Conservation (phyloP, 169 alveolate genomes). For the Plasmodium coatneyi region DNA sequence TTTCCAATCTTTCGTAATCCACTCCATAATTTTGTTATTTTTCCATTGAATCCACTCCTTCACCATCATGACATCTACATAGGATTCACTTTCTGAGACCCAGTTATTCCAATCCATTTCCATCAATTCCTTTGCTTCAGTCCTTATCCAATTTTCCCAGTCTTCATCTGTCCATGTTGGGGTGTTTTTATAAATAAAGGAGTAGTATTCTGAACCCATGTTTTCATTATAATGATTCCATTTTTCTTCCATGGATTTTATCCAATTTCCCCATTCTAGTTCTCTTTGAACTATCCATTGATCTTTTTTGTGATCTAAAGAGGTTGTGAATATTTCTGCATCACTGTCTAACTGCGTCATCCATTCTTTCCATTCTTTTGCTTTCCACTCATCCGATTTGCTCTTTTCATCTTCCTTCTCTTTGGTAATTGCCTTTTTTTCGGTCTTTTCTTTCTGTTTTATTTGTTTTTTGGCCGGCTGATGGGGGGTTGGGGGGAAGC, state of each 20-base stretch:
- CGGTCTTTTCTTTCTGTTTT: neutral
- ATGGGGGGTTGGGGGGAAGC: neutral
- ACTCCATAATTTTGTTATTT: neutral
- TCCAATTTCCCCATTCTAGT: neutral
- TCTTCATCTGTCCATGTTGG: neutral
- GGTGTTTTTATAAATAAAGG: neutral
- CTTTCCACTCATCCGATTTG: neutral
- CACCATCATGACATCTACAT: neutral
- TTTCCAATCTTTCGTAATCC: neutral
- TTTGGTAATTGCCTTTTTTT: neutral
- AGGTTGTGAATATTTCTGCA: neutral
- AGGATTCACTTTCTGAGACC: neutral
- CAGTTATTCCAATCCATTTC: neutral
- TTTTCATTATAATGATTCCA: neutral
- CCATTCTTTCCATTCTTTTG: neutral
- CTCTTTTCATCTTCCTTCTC: neutral
- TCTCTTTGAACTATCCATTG: neutral
- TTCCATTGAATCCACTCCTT: neutral
- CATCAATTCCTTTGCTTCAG: conserved; percentile 8
- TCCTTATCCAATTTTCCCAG: conserved; percentile 4
- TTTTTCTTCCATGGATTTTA: neutral
- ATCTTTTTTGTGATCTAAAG: neutral
- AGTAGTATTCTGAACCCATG: neutral
- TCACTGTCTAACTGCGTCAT: neutral
- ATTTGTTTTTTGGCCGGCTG: neutral